These are phyloP conservation scores for Umbelopsis vinacea DNA, from an alignment of 192 early-diverging fungal genomes.

Conservation along the genomic window DNA sequence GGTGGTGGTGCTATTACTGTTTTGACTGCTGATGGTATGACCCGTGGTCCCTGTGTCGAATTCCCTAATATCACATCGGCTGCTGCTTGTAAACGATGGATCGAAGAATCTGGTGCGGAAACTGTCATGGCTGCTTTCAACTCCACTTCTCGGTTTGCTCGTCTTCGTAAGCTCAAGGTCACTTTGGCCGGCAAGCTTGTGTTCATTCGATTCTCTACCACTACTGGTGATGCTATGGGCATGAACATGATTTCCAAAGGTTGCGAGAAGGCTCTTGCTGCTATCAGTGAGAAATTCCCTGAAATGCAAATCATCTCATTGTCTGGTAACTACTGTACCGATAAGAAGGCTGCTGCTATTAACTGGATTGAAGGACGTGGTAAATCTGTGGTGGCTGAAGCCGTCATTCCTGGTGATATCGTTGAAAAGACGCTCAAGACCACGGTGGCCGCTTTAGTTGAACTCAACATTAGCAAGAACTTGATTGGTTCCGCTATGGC, in stretches of 20 bases:
- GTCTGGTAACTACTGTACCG: conserved; percentile 94
- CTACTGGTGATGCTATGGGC: conserved; percentile 96
- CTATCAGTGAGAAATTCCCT: conserved; percentile 64
- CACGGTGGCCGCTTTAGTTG: conserved; percentile 74
- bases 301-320: conserved; percentile 81
- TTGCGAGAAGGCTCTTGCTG: conserved; percentile 79
- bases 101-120: conserved; percentile 68
- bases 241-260: conserved; percentile 99
- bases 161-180: conserved; percentile 80
- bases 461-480: conserved; percentile 87
- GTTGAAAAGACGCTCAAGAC: conserved; percentile 89
- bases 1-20: conserved; percentile 86
- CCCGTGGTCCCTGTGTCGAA: conserved; percentile 89
- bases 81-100: conserved; percentile 70
- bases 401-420: conserved; percentile 77
- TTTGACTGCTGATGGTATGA: conserved; percentile 85
- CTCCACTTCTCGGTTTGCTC: conserved; percentile 88
- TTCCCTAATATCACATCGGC: conserved; percentile 75
- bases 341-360: conserved; percentile 95
- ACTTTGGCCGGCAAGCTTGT: conserved; percentile 82
- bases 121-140: conserved; percentile 80
- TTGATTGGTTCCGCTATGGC: conserved; percentile 95
- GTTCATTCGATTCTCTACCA: conserved; percentile 87
- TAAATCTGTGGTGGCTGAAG: conserved; percentile 89
- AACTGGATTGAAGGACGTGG: conserved; percentile 98